Evolutionary conservation across 2,329 filamentous ascomycete genomes (phyloP).

Genomic region (Scopulariopsis brevicaulis): DNA sequence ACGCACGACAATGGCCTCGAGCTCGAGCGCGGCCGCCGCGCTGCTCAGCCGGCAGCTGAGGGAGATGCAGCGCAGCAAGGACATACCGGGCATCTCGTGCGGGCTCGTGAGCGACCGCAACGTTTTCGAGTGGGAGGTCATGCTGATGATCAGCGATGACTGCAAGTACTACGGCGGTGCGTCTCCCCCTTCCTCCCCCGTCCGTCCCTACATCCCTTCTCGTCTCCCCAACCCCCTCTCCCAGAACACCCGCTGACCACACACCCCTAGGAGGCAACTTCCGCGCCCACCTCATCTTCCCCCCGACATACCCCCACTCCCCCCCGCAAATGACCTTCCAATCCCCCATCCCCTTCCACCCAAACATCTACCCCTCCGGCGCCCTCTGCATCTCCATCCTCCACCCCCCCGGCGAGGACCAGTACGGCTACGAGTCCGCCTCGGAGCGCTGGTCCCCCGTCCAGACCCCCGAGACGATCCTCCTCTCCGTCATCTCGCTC

Average conservation of each 20-base stretch:
- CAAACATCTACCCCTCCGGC: constrained; percentile 82
- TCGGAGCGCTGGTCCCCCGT: constrained; percentile 90
- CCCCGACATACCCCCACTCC: constrained; percentile 71
- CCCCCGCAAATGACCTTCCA: constrained; percentile 86
- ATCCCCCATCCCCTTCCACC: constrained; percentile 76
- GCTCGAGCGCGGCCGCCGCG: constrained; percentile 30
- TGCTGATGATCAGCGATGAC: constrained; percentile 96
- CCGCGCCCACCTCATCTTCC: constrained; percentile 74
- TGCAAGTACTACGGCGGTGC: constrained; percentile 86
- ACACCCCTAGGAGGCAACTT: constrained; percentile 72
- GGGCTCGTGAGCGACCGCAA: constrained; percentile 77
- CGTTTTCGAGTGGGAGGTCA: constrained; percentile 96
- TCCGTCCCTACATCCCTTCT: neutral
- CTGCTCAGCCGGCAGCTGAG: constrained; percentile 81
- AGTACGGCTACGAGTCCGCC: constrained; percentile 85
- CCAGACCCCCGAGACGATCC: constrained; percentile 87
- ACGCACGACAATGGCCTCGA: constrained; percentile 17
- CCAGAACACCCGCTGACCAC: neutral
- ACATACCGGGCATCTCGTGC: constrained; percentile 89
- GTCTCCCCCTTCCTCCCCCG: constrained; percentile 14
- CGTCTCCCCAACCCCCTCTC: neutral
- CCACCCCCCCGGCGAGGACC: constrained; percentile 88
- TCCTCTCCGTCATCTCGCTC: constrained; percentile 86
- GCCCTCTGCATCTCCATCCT: constrained; percentile 95
- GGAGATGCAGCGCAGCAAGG: constrained; percentile 84